Percentiles rank a stretch among this genome's conserved stretches.
phyloP scores from a whole-genome alignment of 768 basidiomycete species.

The Hygrocybe punicea region DNA sequence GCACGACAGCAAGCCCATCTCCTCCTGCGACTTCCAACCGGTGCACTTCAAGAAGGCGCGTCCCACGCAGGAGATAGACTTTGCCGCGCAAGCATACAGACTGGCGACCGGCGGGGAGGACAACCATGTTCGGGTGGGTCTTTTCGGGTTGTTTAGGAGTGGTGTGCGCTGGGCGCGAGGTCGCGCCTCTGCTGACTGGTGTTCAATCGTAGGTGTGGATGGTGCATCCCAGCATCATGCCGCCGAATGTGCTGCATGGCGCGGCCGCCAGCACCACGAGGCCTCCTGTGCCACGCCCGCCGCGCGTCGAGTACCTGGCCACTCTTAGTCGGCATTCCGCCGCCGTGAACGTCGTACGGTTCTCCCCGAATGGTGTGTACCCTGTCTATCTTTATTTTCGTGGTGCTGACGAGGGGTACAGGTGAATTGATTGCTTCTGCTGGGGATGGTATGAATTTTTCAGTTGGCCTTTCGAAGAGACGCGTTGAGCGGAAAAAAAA shows the following conservation, averaged over 20 bases:
- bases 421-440: slow-evolving; percentile 93
- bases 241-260: slow-evolving; percentile 51
- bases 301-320: slow-evolving; percentile 94
- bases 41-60: slow-evolving; percentile 77
- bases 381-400: background rate
- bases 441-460: slow-evolving; percentile 75
- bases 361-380: slow-evolving; percentile 81
- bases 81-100: slow-evolving; percentile 73
- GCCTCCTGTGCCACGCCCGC: slow-evolving; percentile 41
- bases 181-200: background rate
- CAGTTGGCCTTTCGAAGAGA: background rate
- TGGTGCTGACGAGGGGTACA: slow-evolving; percentile 26
- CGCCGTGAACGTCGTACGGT: slow-evolving; percentile 93
- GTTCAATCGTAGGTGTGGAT: slow-evolving; percentile 71
- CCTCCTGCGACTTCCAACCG: slow-evolving; percentile 94
- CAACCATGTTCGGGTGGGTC: slow-evolving; percentile 89
- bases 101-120: slow-evolving; percentile 96
- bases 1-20: slow-evolving; percentile 95
- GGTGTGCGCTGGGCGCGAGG: background rate
- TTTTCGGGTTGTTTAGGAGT: background rate
- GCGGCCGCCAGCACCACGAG: slow-evolving; percentile 28
- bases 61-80: slow-evolving; percentile 55
- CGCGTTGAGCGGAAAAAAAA: slow-evolving; percentile 3
- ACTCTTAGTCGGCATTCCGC: slow-evolving; percentile 91
- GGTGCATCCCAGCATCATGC: slow-evolving; percentile 87